A percentile compares a stretch with the other conserved stretches of the same genome.
Evolutionary conservation across 164 flowering plant genomes (phyloP).

Genomic region (Chimonanthus praecox): DNA sequence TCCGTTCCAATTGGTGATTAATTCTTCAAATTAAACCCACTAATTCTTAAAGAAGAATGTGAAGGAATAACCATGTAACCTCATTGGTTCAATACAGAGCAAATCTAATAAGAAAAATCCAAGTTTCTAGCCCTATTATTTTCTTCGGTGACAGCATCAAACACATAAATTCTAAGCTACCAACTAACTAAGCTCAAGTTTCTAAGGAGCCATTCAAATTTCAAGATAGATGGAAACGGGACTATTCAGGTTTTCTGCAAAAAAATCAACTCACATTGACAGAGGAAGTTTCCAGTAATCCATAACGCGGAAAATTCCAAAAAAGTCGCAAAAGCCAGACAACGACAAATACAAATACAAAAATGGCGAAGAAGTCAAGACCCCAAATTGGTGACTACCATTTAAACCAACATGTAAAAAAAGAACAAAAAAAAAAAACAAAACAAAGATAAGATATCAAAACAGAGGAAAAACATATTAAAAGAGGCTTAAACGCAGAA

Average conservation of each 20-base stretch:
- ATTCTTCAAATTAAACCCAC: neutral
- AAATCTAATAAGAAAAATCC: neutral
- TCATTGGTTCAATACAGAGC: too few relatives aligned
- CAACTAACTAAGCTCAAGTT: neutral
- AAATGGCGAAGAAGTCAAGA: neutral
- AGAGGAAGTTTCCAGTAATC: too few relatives aligned
- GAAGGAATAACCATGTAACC: neutral
- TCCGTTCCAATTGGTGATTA: neutral
- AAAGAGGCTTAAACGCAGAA: neutral
- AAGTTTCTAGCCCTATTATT: neutral
- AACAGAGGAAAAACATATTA: neutral
- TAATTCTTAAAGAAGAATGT: neutral
- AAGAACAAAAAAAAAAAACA: neutral
- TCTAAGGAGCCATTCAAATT: too few relatives aligned
- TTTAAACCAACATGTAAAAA: neutral
- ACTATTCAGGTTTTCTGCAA: too few relatives aligned
- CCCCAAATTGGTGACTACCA: neutral
- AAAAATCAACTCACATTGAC: too few relatives aligned
- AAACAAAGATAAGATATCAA: neutral
- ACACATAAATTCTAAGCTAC: neutral
- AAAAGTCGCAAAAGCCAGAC: too few relatives aligned
- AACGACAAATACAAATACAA: too few relatives aligned
- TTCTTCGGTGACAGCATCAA: neutral
- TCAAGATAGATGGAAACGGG: too few relatives aligned
- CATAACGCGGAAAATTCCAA: too few relatives aligned